phyloP scores from a whole-genome alignment of 345 rosid species.

The Nephelium lappaceum region DNA sequence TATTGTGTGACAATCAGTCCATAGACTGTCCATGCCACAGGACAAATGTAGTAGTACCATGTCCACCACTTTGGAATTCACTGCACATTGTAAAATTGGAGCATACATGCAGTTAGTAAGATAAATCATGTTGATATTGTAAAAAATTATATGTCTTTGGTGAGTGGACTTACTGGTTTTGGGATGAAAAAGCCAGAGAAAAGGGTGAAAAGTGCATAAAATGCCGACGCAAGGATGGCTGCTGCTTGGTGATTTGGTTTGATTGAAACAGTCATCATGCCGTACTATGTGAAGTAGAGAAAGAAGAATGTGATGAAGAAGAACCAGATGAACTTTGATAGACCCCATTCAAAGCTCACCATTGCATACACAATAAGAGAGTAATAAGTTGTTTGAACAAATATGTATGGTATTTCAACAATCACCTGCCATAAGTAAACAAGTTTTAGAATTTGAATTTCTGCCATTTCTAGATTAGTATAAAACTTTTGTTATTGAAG shows the following conservation, averaged over 20 bases:
- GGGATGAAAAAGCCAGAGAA: slow-evolving; percentile 90
- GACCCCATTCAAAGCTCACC: slow-evolving; percentile 78
- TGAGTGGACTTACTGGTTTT: slow-evolving; percentile 55
- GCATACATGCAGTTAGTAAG: not conserved
- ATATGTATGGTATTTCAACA: slow-evolving; percentile 65
- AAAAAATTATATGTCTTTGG: not conserved
- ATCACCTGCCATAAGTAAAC: slow-evolving; percentile 51
- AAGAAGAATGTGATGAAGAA: slow-evolving; percentile 78
- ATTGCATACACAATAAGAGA: slow-evolving; percentile 69
- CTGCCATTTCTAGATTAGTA: not conserved
- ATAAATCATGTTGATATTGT: not conserved
- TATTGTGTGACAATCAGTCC: slow-evolving; percentile 71
- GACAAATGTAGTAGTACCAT: slow-evolving; percentile 96
- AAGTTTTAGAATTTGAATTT: not conserved
- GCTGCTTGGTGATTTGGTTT: slow-evolving; percentile 87
- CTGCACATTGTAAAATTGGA: slow-evolving; percentile 28
- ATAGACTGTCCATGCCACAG: slow-evolving; percentile 79
- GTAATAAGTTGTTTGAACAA: slow-evolving; percentile 63
- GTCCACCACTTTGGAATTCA: slow-evolving; percentile 87
- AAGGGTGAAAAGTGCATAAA: slow-evolving; percentile 71
- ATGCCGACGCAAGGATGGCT: slow-evolving; percentile 68
- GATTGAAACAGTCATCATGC: slow-evolving; percentile 88
- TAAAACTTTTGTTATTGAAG: not conserved
- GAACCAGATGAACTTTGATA: slow-evolving; percentile 77
- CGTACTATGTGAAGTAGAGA: slow-evolving; percentile 92